Percentiles rank a stretch among this genome's conserved stretches.
phyloP scores from a whole-genome alignment of 1,284 basidiomycete genomes.

The Rhodotorula sp. region DNA sequence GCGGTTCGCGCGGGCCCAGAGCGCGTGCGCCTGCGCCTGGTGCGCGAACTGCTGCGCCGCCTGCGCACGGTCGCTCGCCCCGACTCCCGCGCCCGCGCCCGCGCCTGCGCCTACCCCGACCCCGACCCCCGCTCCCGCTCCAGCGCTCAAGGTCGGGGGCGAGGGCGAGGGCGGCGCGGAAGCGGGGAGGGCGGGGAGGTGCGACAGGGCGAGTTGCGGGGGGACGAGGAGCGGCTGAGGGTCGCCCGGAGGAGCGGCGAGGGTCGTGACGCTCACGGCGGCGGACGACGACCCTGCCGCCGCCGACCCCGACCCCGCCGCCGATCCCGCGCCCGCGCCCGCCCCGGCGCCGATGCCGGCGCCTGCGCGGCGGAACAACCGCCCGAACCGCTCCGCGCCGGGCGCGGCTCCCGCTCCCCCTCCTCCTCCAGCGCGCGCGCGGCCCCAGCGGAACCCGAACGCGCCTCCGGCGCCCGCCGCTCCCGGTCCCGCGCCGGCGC shows the following conservation, averaged over 20 bases:
- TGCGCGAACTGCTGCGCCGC: slow-evolving; percentile 38
- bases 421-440: not conserved
- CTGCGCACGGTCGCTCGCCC: slow-evolving; percentile 10
- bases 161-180: not conserved
- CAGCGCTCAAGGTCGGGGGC: no score
- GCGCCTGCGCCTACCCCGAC: not conserved
- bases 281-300: not conserved
- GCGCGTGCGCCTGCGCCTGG: slow-evolving; percentile 31
- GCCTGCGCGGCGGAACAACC: slow-evolving; percentile 15
- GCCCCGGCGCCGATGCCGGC: not conserved
- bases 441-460: not conserved
- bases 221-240: slow-evolving; percentile 4
- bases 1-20: slow-evolving; percentile 21
- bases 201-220: slow-evolving; percentile 5
- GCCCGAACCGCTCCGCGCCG: not conserved
- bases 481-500: not conserved
- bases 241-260: not conserved
- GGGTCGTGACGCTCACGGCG: slow-evolving; percentile 11
- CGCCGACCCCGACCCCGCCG: no score
- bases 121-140: not conserved
- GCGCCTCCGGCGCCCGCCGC: not conserved
- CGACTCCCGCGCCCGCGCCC: no score
- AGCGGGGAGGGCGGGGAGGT: not conserved
- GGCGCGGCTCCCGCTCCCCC: not conserved
- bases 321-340: not conserved